phyloP scores from a whole-genome alignment of 148 eudicot species.

The Arctostaphylos glauca region DNA sequence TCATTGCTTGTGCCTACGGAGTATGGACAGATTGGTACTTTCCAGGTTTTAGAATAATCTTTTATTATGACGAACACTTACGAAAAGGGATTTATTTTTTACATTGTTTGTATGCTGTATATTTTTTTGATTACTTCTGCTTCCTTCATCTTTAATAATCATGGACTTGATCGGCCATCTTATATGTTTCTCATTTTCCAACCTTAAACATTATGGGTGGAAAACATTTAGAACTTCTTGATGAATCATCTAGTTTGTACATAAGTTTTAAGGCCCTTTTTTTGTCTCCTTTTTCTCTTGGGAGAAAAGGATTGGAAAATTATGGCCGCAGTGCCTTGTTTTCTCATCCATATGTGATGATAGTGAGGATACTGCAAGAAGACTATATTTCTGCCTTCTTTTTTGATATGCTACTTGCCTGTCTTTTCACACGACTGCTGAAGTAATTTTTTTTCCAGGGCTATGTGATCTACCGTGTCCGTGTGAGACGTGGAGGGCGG shows the following conservation, averaged over 20 bases:
- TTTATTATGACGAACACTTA: not conserved
- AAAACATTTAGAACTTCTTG: too few species aligned
- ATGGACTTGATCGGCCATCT: not conserved
- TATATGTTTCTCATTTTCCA: too few species aligned
- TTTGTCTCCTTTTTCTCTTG: too few species aligned
- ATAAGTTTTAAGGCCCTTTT: too few species aligned
- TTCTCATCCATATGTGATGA: not conserved
- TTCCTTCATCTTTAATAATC: not conserved
- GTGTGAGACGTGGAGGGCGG: slow-evolving; percentile 38
- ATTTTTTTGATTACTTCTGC: not conserved
- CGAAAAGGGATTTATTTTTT: not conserved
- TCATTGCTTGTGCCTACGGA: not conserved
- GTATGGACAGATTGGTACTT: not conserved
- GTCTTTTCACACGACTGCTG: not conserved
- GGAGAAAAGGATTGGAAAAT: too few species aligned
- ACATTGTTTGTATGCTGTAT: not conserved
- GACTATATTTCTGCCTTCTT: not conserved
- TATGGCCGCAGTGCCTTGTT: not conserved
- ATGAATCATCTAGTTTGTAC: too few species aligned
- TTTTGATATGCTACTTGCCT: too few species aligned
- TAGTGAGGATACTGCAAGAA: not conserved
- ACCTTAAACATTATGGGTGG: too few species aligned
- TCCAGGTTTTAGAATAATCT: not conserved
- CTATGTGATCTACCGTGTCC: slow-evolving; percentile 33
- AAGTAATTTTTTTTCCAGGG: slow-evolving; percentile 19